Conservation (phyloP, 2,329 filamentous ascomycete genomes). For the Pezicula carpinea region DNA sequence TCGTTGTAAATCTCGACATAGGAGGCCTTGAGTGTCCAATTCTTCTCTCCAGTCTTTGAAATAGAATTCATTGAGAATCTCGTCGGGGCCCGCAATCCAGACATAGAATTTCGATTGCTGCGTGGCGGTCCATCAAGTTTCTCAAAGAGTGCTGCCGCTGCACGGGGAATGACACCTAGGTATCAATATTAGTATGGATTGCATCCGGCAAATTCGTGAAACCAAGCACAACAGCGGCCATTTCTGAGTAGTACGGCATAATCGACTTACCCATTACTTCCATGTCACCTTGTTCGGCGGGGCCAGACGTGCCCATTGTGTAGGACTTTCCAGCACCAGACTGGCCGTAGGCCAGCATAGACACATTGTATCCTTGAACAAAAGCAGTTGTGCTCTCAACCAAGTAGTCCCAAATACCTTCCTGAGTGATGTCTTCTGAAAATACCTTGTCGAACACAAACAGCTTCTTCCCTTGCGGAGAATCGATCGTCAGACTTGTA, state of each 20-base stretch:
- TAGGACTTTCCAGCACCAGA: conserved; percentile 97
- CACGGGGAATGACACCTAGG: conserved; percentile 88
- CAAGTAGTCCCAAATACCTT: conserved; percentile 92
- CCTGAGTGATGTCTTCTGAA: conserved; percentile 73
- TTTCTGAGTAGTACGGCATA: background rate
- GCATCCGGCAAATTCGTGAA: conserved; percentile 1
- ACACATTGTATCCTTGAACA: conserved; percentile 96
- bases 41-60: conserved; percentile 51
- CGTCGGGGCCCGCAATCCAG: conserved; percentile 73
- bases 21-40: conserved; percentile 88
- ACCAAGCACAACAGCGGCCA: conserved; percentile 5
- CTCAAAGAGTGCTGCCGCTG: conserved; percentile 82
- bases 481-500: conserved; percentile 83
- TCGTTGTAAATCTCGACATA: conserved; percentile 99
- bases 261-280: conserved; percentile 69
- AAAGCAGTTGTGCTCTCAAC: conserved; percentile 87
- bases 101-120: conserved; percentile 62
- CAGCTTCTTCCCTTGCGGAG: conserved; percentile 85
- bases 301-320: conserved; percentile 95
- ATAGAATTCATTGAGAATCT: conserved; percentile 60
- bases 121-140: conserved; percentile 59
- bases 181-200: conserved; percentile 1
- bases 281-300: conserved; percentile 65
- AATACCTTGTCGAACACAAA: conserved; percentile 98
- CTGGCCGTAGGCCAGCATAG: conserved; percentile 92